Evolutionary conservation across 768 basidiomycete species (phyloP).

Genomic region (Obba rivulosa): DNA sequence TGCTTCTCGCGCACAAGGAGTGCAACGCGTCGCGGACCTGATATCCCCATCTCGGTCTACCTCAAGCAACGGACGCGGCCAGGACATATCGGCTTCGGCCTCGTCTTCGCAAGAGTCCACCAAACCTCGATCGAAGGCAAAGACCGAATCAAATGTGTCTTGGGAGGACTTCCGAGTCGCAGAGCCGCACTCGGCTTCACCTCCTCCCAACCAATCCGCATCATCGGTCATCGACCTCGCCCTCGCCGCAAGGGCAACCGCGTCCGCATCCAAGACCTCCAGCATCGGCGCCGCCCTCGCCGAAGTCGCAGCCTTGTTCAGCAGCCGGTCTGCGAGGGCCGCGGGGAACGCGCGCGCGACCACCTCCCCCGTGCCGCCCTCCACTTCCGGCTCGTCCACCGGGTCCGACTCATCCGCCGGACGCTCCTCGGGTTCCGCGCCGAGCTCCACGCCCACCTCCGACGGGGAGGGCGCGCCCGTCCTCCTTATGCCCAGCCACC

Average conservation of each 20-base stretch:
- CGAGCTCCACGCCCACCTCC: background rate
- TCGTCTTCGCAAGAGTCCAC: background rate
- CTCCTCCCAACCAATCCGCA: too few relatives aligned
- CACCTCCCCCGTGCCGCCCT: background rate
- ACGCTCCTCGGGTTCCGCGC: constrained; percentile 6
- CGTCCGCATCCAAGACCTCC: too few relatives aligned
- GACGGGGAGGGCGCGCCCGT: constrained; percentile 14
- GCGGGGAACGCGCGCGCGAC: background rate
- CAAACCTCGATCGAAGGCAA: too few relatives aligned
- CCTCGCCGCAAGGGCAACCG: too few relatives aligned
- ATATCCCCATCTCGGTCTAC: background rate
- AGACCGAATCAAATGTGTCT: too few relatives aligned
- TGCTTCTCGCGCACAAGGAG: background rate
- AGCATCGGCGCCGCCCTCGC: background rate
- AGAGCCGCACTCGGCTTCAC: too few relatives aligned
- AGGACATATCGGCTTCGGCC: background rate
- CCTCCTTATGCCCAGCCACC: constrained; percentile 12
- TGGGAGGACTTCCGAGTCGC: too few relatives aligned
- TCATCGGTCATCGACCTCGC: too few relatives aligned
- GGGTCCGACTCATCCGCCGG: background rate
- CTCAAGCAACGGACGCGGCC: background rate
- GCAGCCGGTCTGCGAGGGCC: background rate
- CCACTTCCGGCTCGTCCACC: background rate
- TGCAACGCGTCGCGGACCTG: background rate
- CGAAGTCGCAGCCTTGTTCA: background rate